Conservation (phyloP, 177 flowering plant species). For the Vitis hybrid region DNA sequence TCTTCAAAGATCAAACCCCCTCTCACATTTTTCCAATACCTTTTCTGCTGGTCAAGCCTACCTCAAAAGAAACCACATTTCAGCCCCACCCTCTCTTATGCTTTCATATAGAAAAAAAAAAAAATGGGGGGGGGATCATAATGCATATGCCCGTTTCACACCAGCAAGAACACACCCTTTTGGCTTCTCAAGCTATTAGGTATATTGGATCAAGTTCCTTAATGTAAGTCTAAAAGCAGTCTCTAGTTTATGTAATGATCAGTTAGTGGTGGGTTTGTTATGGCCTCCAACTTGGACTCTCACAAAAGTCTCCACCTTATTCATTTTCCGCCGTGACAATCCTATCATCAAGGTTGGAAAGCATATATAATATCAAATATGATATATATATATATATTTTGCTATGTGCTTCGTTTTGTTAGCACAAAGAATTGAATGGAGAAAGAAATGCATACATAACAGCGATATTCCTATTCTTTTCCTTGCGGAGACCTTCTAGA, state of each 20-base stretch:
- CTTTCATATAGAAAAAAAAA: not conserved
- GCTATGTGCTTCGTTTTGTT: too few species aligned
- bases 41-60: conserved; percentile 33
- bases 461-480: too few species aligned
- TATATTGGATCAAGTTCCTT: not conserved
- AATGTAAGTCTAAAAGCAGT: not conserved
- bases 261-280: conserved; percentile 17
- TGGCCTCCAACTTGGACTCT: conserved; percentile 22
- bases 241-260: conserved; percentile 1
- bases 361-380: too few species aligned
- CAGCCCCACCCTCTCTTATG: conserved; percentile 3
- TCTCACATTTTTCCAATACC: conserved; percentile 10
- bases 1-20: conserved; percentile 14
- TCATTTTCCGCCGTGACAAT: not conserved
- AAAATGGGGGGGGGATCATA: not conserved
- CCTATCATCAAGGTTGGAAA: too few species aligned
- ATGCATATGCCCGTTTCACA: not conserved
- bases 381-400: too few species aligned
- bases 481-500: too few species aligned
- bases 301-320: conserved; percentile 3
- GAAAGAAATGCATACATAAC: too few species aligned
- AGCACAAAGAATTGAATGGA: too few species aligned
- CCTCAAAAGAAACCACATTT: conserved; percentile 19
- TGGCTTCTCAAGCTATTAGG: not conserved
- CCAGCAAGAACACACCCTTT: not conserved